Conservation (phyloP, 495 filamentous ascomycete species). For the Penicillium odoratum region DNA sequence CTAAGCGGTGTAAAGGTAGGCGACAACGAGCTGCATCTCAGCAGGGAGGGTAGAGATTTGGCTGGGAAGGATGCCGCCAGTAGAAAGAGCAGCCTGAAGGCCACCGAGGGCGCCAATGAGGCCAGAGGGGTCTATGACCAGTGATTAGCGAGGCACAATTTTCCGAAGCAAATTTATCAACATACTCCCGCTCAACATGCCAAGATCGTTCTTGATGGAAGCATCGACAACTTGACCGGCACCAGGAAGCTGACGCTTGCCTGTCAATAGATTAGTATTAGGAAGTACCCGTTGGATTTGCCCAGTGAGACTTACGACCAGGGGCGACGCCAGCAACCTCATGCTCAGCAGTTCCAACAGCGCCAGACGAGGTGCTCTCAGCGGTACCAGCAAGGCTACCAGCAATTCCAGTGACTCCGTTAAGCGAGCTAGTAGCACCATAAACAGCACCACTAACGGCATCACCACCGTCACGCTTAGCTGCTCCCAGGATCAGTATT, state of each 20-base stretch:
- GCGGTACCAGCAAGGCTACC: conserved; percentile 10
- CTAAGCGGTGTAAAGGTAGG: conserved; percentile 18
- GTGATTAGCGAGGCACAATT: neutral
- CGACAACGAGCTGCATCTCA: conserved; percentile 19
- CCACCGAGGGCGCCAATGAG: conserved; percentile 21
- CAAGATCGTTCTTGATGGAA: conserved; percentile 10
- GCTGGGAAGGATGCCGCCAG: conserved; percentile 15
- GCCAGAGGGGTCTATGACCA: conserved; percentile 15
- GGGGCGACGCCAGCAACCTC: conserved; percentile 9
- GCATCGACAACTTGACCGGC: conserved; percentile 11
- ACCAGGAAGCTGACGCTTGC: conserved; percentile 20
- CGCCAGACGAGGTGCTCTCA: neutral
- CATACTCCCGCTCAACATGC: conserved; percentile 24
- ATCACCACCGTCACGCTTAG: conserved; percentile 12
- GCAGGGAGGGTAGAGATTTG: conserved; percentile 18
- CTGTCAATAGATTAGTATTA: neutral
- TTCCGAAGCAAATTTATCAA: neutral
- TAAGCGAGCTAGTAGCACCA: conserved; percentile 11
- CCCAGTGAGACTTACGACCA: neutral
- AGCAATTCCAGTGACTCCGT: conserved; percentile 15
- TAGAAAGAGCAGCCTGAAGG: conserved; percentile 15
- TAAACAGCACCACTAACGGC: conserved; percentile 3
- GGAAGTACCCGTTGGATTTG: neutral
- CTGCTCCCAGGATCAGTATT: neutral
- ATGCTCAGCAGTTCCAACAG: neutral